Evolutionary conservation across 2,329 filamentous ascomycete genomes (phyloP), one percentile per base, ranked within the genome.

Genomic region (Fusarium annulatum): DNA sequence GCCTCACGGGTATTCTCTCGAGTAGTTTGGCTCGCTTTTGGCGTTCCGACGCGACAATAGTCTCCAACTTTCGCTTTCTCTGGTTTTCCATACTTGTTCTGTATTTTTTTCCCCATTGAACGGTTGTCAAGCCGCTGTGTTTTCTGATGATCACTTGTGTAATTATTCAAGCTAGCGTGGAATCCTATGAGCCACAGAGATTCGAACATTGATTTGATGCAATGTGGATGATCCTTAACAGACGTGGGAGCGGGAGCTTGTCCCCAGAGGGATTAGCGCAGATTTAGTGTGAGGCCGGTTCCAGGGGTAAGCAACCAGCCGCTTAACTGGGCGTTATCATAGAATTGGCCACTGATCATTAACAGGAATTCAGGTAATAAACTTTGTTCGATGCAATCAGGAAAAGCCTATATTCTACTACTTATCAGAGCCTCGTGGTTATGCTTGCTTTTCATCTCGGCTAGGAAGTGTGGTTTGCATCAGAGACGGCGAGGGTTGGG

Each of bases 1-100:
- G 91, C 76, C 76, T 83, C 53, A 82, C 76, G 21, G 77, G 71
- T 49, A 75, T 70, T 26, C 74, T 61, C 56, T 38, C 56, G 7
- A n/a, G 45, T n/a, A 33, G 39, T 56, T 49, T 67, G 26, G 38
- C 62, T 55, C 60, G 64, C 42, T 75, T 78, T 39, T 64, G 64
- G 26, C 42, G 15, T n/a, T 19, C 39, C 30, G 74, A 77, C 79
- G 77, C 72, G 76, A 80, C 76, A 38, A 64, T 15, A 11, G 43
- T 34, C 38, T 26, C 59, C 52, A 63, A 61, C 63, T 80, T 82
- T 30, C 81, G 74, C 68, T 82, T 83, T 9, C 30, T 43, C 26
- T 72, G 64, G 28, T 45, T 58, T 9, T 67, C 42, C 81, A 82
- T 82, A 34, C 23, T 34, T n/a, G 8, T 51, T 34, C 16, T 51